phyloP scores from a whole-genome alignment of 2,329 filamentous ascomycete species.

The Ascochyta koolunga region DNA sequence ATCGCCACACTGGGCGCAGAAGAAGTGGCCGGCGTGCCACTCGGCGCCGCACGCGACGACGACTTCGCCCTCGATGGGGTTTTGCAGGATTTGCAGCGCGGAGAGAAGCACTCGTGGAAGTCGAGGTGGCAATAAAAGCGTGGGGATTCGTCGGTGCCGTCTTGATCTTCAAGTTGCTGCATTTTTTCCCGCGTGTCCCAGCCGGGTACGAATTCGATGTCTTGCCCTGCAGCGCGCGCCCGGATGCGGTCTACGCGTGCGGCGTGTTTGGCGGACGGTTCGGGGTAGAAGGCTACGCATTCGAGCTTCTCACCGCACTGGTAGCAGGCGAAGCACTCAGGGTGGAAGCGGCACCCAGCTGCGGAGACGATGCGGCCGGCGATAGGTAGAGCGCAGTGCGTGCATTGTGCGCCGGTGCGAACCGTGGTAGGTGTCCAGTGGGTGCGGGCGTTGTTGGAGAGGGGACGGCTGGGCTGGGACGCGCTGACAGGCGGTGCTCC shows the following conservation, averaged over 20 bases:
- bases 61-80: conserved; percentile 94
- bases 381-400: conserved; percentile 83
- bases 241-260: conserved; percentile 77
- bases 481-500: not conserved
- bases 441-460: conserved; percentile 42
- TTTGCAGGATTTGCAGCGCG: conserved; percentile 92
- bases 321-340: conserved; percentile 89
- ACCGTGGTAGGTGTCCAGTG: conserved; percentile 55
- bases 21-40: conserved; percentile 98
- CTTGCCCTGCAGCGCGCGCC: conserved; percentile 59
- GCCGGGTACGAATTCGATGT: conserved; percentile 53
- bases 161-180: conserved; percentile 60
- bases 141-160: conserved; percentile 68
- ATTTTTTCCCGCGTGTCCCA: conserved; percentile 64
- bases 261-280: conserved; percentile 74
- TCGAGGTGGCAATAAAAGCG: conserved; percentile 98
- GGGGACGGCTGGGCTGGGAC: conserved; percentile 1
- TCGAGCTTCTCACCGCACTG: conserved; percentile 87
- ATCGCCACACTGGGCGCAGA: conserved; percentile 97
- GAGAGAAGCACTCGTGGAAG: conserved; percentile 93
- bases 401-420: conserved; percentile 75
- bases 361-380: conserved; percentile 89
- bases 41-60: conserved; percentile 92
- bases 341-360: conserved; percentile 84
- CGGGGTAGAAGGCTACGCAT: conserved; percentile 93